Conservation (phyloP, 1,139 yeast genomes). For the Taphrina pruni region DNA sequence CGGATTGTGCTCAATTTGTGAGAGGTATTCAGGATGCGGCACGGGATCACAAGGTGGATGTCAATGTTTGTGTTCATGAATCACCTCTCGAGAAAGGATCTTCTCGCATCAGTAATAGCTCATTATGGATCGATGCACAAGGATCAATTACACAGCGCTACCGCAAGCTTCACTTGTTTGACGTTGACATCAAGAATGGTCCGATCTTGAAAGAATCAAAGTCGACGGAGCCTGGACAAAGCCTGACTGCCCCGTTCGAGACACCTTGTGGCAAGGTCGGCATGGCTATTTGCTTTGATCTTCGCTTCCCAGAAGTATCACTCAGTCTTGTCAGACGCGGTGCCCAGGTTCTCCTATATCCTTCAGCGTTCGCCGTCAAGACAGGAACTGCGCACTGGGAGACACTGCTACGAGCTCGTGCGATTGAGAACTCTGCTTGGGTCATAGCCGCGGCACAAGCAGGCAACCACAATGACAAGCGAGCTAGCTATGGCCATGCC, state of each 20-base stretch:
- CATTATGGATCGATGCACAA: conserved; percentile 68
- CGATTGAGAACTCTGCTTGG: conserved; percentile 82
- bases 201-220: conserved; percentile 71
- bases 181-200: conserved; percentile 71
- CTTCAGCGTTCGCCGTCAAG: conserved; percentile 89
- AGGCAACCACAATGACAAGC: conserved; percentile 68
- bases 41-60: conserved; percentile 51
- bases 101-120: conserved; percentile 55
- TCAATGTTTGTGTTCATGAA: conserved; percentile 80
- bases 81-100: conserved; percentile 56
- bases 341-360: conserved; percentile 78
- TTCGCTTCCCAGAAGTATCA: conserved; percentile 85
- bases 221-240: conserved; percentile 79
- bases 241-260: conserved; percentile 62
- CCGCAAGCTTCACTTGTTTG: conserved; percentile 87
- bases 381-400: conserved; percentile 96
- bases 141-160: conserved; percentile 74
- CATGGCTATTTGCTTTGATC: conserved; percentile 80
- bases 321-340: conserved; percentile 69
- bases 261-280: conserved; percentile 72
- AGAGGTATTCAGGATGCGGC: conserved; percentile 60
- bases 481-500: conserved; percentile 80
- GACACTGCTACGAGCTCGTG: conserved; percentile 75
- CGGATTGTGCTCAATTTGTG: conserved; percentile 60
- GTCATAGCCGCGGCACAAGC: conserved; percentile 92